Base-by-base conservation (phyloP, 257 asterid genomes). In the Fraxinus excelsior region DNA sequence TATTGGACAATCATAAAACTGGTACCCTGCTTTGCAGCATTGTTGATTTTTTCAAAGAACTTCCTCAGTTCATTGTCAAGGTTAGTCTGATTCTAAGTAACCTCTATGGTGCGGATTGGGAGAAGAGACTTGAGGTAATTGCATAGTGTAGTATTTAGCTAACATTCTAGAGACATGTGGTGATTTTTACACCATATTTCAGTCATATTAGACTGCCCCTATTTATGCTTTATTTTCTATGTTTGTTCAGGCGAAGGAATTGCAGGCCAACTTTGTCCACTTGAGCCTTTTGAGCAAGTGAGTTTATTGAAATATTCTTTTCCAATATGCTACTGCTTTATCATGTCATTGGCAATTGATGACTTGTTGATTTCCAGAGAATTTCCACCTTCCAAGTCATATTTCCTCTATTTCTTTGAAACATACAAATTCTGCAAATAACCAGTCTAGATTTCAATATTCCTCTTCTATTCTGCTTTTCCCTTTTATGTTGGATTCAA, bases 251-350 rank as follows among this genome's bases (percentile, higher is more conserved):
- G 96, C 93, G 51, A 93, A 88, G 88, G 98, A 95, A 86, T 80
- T 96, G 78, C 97, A 90, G 78, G 86, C 96, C 75, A 93, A 89
- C 83, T 91, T 87, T 75, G 88, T 85, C 73, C 97, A 93, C 81
- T 84, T 95, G 86, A 86, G 87, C 85, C 86, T 89, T 78, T 84
- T 95, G 87, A 93, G 96, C 94, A 90, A 89, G 99, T 95, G 82
- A 81, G 98, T 89, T 62, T 70, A 25, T 23, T 35, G 73, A 31
- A 76, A 32, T 60, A 56, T 25, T 71, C 79, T 76, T 29, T 79
- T 44, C 76, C 71, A 16, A 60, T 74, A 75, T 80, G 44, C 51
- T 70, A 65, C 28, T 42, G 34, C 79, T 68, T 73, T 79, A 25
- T 26, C 69, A 29, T 73, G 74, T 49, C 51, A 32, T 76, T 77